These are phyloP conservation scores for Hippophae gyantsensis DNA, from an alignment of 306 rosid genomes.

Conservation along the genomic window DNA sequence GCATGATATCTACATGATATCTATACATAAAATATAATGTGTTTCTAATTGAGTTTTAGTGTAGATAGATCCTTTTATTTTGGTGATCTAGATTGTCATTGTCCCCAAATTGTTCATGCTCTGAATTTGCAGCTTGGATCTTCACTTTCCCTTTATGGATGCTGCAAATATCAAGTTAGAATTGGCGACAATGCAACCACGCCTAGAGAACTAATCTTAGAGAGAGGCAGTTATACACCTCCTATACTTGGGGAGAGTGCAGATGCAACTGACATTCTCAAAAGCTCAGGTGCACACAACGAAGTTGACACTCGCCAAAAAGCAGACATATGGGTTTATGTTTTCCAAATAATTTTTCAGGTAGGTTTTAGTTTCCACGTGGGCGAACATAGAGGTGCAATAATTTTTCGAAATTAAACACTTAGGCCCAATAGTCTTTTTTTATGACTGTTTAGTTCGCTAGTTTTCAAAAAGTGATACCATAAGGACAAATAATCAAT, in stretches of 20 bases:
- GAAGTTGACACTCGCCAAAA: constrained; percentile 19
- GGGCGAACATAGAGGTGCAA: too few species aligned
- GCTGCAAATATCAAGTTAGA: constrained; percentile 21
- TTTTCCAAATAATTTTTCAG: constrained; percentile 76
- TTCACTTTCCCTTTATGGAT: constrained; percentile 50
- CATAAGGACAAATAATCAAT: too few species aligned
- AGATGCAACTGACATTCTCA: constrained; percentile 27
- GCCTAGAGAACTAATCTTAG: constrained; percentile 29
- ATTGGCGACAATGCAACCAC: constrained; percentile 14
- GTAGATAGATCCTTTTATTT: neutral
- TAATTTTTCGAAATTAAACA: too few species aligned
- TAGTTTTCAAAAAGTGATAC: too few species aligned
- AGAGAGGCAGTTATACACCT: constrained; percentile 48
- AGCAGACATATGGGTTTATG: constrained; percentile 48
- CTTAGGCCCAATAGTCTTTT: too few species aligned
- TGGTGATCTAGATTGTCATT: neutral
- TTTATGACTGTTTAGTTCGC: too few species aligned
- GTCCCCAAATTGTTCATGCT: constrained; percentile 19
- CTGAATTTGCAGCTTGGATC: constrained; percentile 56
- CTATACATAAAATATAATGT: neutral
- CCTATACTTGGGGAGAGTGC: constrained; percentile 33
- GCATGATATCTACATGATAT: neutral
- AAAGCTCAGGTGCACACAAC: constrained; percentile 23
- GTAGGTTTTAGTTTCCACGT: constrained; percentile 23
- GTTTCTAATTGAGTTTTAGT: neutral